Conservation (phyloP, 306 rosid genomes). For the Carpinus viminea region DNA sequence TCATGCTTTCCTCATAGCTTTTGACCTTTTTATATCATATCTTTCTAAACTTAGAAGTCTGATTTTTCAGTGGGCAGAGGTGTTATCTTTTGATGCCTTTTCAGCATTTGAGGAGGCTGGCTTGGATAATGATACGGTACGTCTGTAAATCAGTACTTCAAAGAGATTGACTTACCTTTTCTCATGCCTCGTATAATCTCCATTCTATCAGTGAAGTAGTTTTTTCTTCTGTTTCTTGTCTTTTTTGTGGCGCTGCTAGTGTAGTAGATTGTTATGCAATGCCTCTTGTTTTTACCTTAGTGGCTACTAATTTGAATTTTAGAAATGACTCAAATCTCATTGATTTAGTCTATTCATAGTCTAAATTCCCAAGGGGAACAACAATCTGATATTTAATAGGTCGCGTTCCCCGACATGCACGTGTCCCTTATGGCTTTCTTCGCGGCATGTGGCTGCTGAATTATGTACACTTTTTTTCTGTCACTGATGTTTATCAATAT, state of each 20-base stretch:
- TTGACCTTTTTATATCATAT: not conserved
- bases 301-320: not conserved
- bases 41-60: slow-evolving; percentile 6
- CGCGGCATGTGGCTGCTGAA: not conserved
- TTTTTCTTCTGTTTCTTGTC: too few species aligned
- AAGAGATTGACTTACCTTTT: slow-evolving; percentile 9
- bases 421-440: too few species aligned
- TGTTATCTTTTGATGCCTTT: slow-evolving; percentile 93
- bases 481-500: not conserved
- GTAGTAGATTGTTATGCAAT: not conserved
- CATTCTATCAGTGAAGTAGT: not conserved
- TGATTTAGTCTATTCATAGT: not conserved
- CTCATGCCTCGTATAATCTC: not conserved
- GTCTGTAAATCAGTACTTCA: slow-evolving; percentile 17
- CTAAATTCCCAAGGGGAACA: not conserved
- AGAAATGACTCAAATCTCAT: not conserved
- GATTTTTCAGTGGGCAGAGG: slow-evolving; percentile 95
- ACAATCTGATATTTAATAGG: too few species aligned
- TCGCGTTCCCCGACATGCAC: too few species aligned
- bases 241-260: not conserved
- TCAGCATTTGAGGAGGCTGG: slow-evolving; percentile 97
- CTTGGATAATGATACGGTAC: slow-evolving; percentile 70
- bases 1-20: not conserved
- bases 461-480: not conserved
- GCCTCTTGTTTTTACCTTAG: not conserved